Evolutionary conservation across 2,329 filamentous ascomycete species (phyloP), one percentile per base, ranked within the genome.

Genomic region (Rhynchosporium secalis): DNA sequence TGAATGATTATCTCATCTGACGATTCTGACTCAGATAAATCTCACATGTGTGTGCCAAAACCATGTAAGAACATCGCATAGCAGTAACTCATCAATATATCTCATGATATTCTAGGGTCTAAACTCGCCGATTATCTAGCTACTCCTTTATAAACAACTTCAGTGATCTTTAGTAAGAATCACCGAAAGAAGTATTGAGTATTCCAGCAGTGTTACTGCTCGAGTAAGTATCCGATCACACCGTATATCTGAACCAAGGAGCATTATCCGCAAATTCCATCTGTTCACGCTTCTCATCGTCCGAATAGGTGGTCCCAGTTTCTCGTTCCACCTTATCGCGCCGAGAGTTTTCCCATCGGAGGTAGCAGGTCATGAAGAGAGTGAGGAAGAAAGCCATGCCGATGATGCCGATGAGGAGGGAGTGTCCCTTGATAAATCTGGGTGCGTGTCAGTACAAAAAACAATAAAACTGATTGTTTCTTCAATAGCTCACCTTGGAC

Each of bases 331-430:
- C 8, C 20, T 45, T 60, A 45, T 79, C 78, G 45, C 81, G 75
- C 73, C 76, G 78, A 63, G 68, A 71, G 63, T 83, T 83, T 72
- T 81, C 75, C 29, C 70, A 59, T 69, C 75, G 64, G 68, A 82
- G 72, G 40, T 78, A 73, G 3, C 77, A 65, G 43, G 78, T 74
- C 65, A 82, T 67, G 63, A 75, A 67, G 64, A 73, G 71, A 65
- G 79, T 76, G 20, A 70, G 66, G 5, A 74, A 28, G 9, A 41
- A 72, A 2, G 73, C 74, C 26, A 77, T 47, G 71, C 72, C 74
- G 47, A 73, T 72, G 58, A 77, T 66, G 4, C 49, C 75, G 2
- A 78, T 68, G 6, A 64, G 56, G 13, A 66, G 56, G 4, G 59
- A 63, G 38, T 68, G 64, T 6, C 66, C 66, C 13, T 62, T 56